Evolutionary conservation across 768 basidiomycete species (phyloP).

Genomic region (Boletus reticulatus): DNA sequence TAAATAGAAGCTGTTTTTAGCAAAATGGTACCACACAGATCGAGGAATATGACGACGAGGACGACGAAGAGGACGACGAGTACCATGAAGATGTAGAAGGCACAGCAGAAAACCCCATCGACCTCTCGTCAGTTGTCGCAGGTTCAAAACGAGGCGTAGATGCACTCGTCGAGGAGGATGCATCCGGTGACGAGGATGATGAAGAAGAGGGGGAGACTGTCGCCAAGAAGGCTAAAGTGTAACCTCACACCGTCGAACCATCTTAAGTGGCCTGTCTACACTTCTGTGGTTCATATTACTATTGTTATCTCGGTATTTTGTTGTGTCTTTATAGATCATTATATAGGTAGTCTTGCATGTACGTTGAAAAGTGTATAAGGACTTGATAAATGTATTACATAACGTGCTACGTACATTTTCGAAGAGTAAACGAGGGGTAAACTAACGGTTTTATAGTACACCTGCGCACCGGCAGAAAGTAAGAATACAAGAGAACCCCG

Average conservation of each 20-base stretch:
- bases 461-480: too few relatives aligned
- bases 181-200: slow-evolving; percentile 8
- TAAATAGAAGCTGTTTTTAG: background rate
- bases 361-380: background rate
- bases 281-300: background rate
- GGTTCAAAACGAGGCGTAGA: slow-evolving; percentile 28
- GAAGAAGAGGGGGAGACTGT: slow-evolving; percentile 5
- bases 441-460: too few relatives aligned
- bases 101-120: slow-evolving; percentile 8
- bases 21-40: slow-evolving; percentile 9
- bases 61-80: slow-evolving; percentile 23
- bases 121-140: slow-evolving; percentile 5
- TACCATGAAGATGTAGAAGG: slow-evolving; percentile 12
- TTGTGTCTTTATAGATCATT: slow-evolving; percentile 16
- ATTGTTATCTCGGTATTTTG: background rate
- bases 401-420: too few relatives aligned
- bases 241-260: background rate
- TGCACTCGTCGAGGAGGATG: slow-evolving; percentile 16
- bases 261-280: background rate
- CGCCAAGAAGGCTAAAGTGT: slow-evolving; percentile 29
- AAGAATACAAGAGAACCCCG: too few relatives aligned
- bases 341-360: slow-evolving; percentile 7
- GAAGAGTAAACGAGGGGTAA: too few relatives aligned
- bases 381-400: too few relatives aligned
- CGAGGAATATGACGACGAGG: slow-evolving; percentile 13